Base-by-base conservation (phyloP, 78 protist species). In the Thecamonas trahens region DNA sequence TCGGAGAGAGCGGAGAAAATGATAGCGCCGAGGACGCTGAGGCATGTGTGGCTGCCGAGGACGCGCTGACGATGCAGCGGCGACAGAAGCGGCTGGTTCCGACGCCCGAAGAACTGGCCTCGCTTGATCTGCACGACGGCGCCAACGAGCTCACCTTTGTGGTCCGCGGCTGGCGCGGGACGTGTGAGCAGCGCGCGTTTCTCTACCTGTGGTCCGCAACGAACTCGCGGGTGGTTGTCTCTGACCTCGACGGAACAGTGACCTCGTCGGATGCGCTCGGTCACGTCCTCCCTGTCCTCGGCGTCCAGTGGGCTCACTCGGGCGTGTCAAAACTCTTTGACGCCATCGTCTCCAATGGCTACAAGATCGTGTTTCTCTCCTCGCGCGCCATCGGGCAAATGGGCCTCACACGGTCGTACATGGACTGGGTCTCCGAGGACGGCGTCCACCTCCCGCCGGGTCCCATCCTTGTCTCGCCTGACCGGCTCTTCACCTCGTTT, bases 401-500 rank as follows among this genome's bases (percentile, higher is more conserved):
- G 1, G 35, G 49, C 26, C 8, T 42, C 35, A 79, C 85, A 2
- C 61, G 79, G 35, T 69, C 64, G 2, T 71, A 68, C 47, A 68
- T 82, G 32, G 13, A 49, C 29, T 62, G 67, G 24, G 67, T 82
- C 24, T 40, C n/a, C n/a, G n/a, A n/a, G n/a, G n/a, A n/a, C n/a
- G n/a, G n/a, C n/a, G n/a, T n/a, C n/a, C n/a, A n/a, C n/a, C 85
- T 95, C 22, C 99, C 99, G 14, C 67, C 29, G 9, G 99, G 97
- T 2, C 99, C 99, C 24, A 87, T 95, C 53, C 61, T 96, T 24
- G 66, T 77, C 66, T 86, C 96, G 8, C 99, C 99, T 1, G 94
- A 90, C 68, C 76, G 91, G 35, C 57, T 95, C 28, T 34, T 94
- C 67, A 64, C 70, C 28, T 50, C 94, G 9, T 69, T 95, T 37